phyloP scores from a whole-genome alignment of 2,329 filamentous ascomycete genomes.

The Lanzia echinophila region DNA sequence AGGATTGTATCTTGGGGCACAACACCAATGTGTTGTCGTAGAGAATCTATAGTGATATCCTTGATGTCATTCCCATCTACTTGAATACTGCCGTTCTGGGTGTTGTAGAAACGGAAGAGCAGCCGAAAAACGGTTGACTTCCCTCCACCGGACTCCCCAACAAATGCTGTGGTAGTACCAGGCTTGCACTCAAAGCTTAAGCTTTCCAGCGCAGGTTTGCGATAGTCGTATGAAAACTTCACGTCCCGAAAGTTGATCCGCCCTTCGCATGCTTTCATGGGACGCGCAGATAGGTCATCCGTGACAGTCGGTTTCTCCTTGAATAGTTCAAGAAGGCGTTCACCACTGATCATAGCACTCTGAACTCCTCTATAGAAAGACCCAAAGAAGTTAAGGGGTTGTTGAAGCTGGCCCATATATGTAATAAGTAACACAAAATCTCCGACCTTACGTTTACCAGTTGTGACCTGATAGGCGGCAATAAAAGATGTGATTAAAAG shows the following conservation, averaged over 20 bases:
- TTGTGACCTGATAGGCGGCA: conserved; percentile 69
- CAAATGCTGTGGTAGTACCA: conserved; percentile 90
- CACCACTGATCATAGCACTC: conserved; percentile 94
- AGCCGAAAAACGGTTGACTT: conserved; percentile 96
- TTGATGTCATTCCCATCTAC: conserved; percentile 81
- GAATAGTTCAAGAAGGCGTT: conserved; percentile 91
- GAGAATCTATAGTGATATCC: conserved; percentile 86
- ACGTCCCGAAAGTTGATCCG: conserved; percentile 85
- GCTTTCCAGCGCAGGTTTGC: conserved; percentile 76
- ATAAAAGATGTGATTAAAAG: conserved; percentile 66
- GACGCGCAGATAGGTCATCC: conserved; percentile 60
- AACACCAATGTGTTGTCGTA: conserved; percentile 85
- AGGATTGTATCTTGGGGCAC: conserved; percentile 94
- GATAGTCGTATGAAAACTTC: conserved; percentile 81
- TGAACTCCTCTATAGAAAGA: conserved; percentile 96
- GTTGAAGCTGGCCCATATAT: conserved; percentile 74
- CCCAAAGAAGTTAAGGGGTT: conserved; percentile 80
- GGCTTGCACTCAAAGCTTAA: conserved; percentile 80
- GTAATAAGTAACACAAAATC: conserved; percentile 68
- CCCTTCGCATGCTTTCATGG: conserved; percentile 64
- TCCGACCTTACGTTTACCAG: conserved; percentile 57
- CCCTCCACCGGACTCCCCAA: conserved; percentile 92
- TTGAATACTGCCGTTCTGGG: conserved; percentile 69
- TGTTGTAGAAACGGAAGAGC: conserved; percentile 95
- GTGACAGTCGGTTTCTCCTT: conserved; percentile 90